Percentiles rank a stretch among this genome's conserved stretches.
Conservation (phyloP, 768 basidiomycete genomes). For the Phaeotremella skinneri region DNA sequence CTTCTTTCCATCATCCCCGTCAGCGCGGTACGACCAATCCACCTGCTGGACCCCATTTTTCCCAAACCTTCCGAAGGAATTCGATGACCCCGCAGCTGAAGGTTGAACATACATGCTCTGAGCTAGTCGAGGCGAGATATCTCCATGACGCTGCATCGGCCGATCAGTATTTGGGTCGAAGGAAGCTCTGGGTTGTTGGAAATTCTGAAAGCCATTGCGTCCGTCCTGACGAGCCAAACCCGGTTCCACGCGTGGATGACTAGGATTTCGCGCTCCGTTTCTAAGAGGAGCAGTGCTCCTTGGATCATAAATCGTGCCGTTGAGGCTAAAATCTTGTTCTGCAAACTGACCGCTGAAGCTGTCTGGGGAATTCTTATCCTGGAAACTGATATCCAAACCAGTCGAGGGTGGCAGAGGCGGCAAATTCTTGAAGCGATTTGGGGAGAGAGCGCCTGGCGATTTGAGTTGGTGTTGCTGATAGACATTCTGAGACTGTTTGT, state of each 20-base stretch:
- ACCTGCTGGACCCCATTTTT: background rate
- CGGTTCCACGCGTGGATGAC: background rate
- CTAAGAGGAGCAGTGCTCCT: background rate
- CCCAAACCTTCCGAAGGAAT: conserved; percentile 6
- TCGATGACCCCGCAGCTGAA: conserved; percentile 3
- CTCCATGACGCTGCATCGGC: background rate
- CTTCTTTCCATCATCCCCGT: conserved; percentile 13
- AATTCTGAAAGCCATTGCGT: background rate
- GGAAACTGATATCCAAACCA: conserved; percentile 9
- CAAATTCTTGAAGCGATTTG: conserved; percentile 44
- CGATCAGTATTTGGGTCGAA: background rate
- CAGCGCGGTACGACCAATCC: conserved; percentile 4
- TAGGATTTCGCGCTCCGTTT: background rate
- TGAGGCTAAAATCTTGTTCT: background rate
- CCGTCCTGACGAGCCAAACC: background rate
- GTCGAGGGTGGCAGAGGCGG: conserved; percentile 37
- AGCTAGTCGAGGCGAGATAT: conserved; percentile 11
- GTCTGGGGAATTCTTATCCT: background rate
- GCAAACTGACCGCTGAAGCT: background rate
- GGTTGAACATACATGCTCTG: conserved; percentile 21
- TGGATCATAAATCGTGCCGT: conserved; percentile 1
- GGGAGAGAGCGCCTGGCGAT: conserved; percentile 21
- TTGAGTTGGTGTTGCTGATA: conserved; percentile 11
- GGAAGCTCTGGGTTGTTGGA: background rate
- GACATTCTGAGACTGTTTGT: conserved; percentile 9